Evolutionary conservation across 306 rosid genomes (phyloP).

Genomic region (Fragaria nilgerrensis): DNA sequence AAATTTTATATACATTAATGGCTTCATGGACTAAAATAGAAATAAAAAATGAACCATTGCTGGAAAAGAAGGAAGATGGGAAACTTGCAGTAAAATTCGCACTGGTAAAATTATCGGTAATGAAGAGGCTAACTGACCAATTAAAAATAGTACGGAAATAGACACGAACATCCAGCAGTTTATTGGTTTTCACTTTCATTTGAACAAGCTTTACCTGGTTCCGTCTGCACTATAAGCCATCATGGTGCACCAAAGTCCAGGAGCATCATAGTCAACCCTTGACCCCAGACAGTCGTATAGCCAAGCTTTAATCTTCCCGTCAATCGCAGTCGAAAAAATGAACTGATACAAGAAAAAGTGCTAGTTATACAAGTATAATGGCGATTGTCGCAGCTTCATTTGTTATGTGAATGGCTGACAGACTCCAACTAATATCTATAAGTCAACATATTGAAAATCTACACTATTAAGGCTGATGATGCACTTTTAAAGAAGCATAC

Average conservation of each 20-base stretch:
- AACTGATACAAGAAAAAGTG: conserved; percentile 26
- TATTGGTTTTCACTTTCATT: background rate
- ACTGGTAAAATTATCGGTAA: background rate
- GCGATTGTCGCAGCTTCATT: background rate
- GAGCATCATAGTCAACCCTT: conserved; percentile 47
- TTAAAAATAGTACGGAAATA: background rate
- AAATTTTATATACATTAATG: background rate
- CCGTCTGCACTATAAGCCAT: conserved; percentile 52
- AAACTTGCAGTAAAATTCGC: background rate
- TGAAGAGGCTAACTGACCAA: background rate
- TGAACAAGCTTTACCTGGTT: conserved; percentile 32
- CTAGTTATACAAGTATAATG: background rate
- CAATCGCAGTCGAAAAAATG: conserved; percentile 43
- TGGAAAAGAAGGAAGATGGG: background rate
- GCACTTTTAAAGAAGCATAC: conserved; percentile 12
- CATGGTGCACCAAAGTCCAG: conserved; percentile 51
- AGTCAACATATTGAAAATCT: background rate
- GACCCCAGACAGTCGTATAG: conserved; percentile 43
- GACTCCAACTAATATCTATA: conserved; percentile 10
- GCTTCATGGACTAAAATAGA: background rate
- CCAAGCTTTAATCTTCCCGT: conserved; percentile 49
- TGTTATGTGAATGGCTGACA: background rate
- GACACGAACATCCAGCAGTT: background rate
- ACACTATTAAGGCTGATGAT: background rate
- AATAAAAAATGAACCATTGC: background rate